Evolutionary conservation across 257 asterid species (phyloP), one percentile per base, ranked within the genome.

Genomic region (Haberlea rhodopensis): DNA sequence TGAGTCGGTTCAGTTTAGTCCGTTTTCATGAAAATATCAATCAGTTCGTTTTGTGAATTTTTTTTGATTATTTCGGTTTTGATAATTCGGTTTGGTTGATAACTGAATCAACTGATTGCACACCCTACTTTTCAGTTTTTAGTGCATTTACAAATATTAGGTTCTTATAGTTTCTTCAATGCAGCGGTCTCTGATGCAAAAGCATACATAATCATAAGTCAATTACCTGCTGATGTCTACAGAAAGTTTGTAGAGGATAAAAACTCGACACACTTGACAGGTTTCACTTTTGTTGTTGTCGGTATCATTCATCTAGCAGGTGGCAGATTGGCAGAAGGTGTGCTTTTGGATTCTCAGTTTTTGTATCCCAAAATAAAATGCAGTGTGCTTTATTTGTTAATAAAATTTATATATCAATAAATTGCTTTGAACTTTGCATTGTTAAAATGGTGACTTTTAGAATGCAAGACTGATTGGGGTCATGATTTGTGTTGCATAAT

Each of bases 261-360:
- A 67, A 74, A 65, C 46, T 78, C 73, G 18, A 70, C 78, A 11
- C 96, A 84, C 66, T 28, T 82, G 69, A 73, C 82, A n/a, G 96
- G 94, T 28, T 84, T 92, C 57, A 74, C 88, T 52, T 89, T 92
- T 60, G 89, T 83, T 23, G 84, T 87, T 22, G 53, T 86, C 37
- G 82, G 91, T 66, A 82, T 92, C 60, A 65, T 92, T 71, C 90
- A 87, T 51, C 83, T 89, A 53, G 83, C 82, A 11, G 97, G 95
- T 65, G 99, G 95, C 75, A 84, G 76, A 73, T 72, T 92, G 31
- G 49, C 86, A 0, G 96, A 92, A 86, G 99, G 98, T 92, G 76
- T 28, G 57, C 10, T 70, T 63, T 57, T 66, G 3, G 21, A 21
- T 57, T 40, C 18, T 40, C 62, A 20, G 26, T 10, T 60, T 63